These are phyloP conservation scores for Blastobotrys terrestris DNA, from an alignment of 805 yeast genomes.

Conservation along the genomic window DNA sequence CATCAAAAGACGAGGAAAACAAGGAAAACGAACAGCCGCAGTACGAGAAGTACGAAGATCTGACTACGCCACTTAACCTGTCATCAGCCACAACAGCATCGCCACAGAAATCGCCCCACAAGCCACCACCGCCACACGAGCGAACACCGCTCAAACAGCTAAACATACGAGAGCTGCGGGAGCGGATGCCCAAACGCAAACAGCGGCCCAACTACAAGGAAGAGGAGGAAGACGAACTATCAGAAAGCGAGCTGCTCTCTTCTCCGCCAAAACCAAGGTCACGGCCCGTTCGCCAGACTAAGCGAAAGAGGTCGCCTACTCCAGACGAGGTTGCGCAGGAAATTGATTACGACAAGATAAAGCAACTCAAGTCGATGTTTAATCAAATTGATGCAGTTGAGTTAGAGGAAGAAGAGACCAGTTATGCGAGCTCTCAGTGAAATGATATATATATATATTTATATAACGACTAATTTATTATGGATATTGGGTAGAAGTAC, in stretches of 20 bases:
- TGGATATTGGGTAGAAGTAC: background rate
- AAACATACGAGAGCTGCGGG: background rate
- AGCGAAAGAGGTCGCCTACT: background rate
- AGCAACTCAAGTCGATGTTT: slow-evolving; percentile 13
- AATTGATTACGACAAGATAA: background rate
- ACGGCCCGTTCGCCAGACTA: background rate
- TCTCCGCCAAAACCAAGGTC: background rate
- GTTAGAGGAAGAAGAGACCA: slow-evolving; percentile 10
- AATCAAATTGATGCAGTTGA: slow-evolving; percentile 16
- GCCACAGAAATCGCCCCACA: slow-evolving; percentile 1
- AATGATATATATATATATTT: no score
- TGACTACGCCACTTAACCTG: background rate
- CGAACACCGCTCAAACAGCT: slow-evolving; percentile 2
- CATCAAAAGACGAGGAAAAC: background rate
- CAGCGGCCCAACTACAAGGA: background rate
- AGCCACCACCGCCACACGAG: background rate
- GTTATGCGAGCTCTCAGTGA: background rate
- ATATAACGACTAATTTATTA: background rate
- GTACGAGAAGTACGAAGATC: background rate
- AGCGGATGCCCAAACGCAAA: background rate
- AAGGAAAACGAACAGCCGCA: background rate
- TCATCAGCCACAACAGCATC: background rate
- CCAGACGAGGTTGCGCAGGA: background rate
- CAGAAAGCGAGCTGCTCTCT: background rate
- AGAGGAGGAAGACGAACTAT: background rate